Evolutionary conservation across 2,329 filamentous ascomycete genomes (phyloP), one percentile per base, ranked within the genome.

Genomic region (Trichoderma sp.): DNA sequence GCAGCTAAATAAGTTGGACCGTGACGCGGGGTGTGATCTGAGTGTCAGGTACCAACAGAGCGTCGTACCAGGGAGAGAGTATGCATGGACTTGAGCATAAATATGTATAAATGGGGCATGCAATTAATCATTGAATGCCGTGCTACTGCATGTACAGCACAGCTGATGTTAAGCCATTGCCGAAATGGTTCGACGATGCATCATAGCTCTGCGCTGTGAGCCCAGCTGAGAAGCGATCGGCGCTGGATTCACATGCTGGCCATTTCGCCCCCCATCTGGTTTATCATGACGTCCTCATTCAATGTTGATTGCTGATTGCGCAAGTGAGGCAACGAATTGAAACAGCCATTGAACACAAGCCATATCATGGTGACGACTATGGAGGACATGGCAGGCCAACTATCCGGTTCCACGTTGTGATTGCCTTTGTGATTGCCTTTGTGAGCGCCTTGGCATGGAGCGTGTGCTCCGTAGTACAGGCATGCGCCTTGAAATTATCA

Each of bases 201-300:
- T 64, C 61, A 64, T 64, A 15, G 52, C 35, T 45, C 39, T 64
- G 35, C n/a, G n/a, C 4, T 5, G 4, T 9, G 53, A 27, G 34
- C 48, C 34, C 29, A 35, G 53, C 27, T 17, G 9, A 52, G 53
- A 1, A 59, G 64, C 6, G 64, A 66, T 66, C 64, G 42, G 53
- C 53, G 22, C 35, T 22, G 15, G 22, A 42, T 52, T 54, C 48
- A n/a, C n/a, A n/a, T 35, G 39, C 58, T 50, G 29, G 53, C 19
- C 17, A 52, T 48, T 58, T 35, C 45, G 39, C 64, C 45, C 64
- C 35, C 54, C 35, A 67, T 39, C 53, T n/a, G 15, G 50, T 34
- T 37, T 29, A 53, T 67, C 57, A 61, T 67, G 65, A 56, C 65
- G 50, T 67, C 27, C 65, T 67, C 17, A 48, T 52, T 56, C 17